Evolutionary conservation across 345 rosid genomes (phyloP).

Genomic region (Geranium brycei): DNA sequence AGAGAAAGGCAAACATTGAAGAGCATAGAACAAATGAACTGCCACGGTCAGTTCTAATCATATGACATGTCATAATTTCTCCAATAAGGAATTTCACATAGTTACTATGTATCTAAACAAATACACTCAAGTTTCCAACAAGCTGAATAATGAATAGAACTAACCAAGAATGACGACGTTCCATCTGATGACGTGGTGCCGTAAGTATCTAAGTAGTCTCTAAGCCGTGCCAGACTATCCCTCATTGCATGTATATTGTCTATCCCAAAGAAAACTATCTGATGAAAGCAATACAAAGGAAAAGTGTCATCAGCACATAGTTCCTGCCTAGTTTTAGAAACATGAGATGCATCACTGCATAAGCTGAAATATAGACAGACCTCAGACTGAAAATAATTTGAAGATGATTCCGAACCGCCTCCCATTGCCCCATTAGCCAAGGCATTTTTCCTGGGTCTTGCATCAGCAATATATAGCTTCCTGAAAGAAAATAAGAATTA

Average conservation of each 20-base stretch:
- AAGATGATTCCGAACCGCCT: slow-evolving; percentile 98
- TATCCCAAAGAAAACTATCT: slow-evolving; percentile 95
- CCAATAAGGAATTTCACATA: background rate
- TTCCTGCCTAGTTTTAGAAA: background rate
- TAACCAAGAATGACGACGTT: slow-evolving; percentile 85
- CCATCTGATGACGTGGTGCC: slow-evolving; percentile 96
- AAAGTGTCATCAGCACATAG: slow-evolving; percentile 11
- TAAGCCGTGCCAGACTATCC: slow-evolving; percentile 89
- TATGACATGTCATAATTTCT: background rate
- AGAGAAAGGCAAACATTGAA: background rate
- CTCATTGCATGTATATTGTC: slow-evolving; percentile 99
- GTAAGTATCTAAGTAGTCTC: slow-evolving; percentile 92
- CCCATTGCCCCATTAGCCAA: slow-evolving; percentile 99
- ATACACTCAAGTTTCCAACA: background rate
- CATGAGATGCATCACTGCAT: slow-evolving; percentile 9
- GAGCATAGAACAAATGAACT: background rate
- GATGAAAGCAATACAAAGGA: slow-evolving; percentile 12
- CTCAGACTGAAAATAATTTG: slow-evolving; percentile 91
- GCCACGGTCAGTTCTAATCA: background rate
- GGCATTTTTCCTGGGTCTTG: slow-evolving; percentile 97
- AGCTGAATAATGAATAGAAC: slow-evolving; percentile 11
- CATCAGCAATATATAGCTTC: slow-evolving; percentile 94
- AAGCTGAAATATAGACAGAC: slow-evolving; percentile 32
- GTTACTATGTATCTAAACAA: background rate
- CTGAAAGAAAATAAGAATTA: slow-evolving; percentile 26